Evolutionary conservation across 805 yeast species (phyloP).

Genomic region (Wickerhamomyces queroliae): DNA sequence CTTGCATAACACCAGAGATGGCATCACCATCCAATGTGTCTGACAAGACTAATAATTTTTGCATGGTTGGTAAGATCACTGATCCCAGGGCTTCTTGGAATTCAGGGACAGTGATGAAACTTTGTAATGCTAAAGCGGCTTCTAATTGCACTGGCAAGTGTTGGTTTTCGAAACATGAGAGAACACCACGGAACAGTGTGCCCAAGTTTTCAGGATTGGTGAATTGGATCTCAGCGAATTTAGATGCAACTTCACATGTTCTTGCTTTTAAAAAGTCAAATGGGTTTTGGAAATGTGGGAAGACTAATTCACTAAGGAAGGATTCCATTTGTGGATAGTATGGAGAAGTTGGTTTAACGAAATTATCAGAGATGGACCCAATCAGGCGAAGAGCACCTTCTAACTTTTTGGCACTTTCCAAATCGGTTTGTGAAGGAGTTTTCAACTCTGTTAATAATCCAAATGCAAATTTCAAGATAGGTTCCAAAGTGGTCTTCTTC

Average conservation of each 20-base stretch:
- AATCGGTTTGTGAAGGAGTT: slow-evolving; percentile 23
- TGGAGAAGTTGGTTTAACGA: slow-evolving; percentile 50
- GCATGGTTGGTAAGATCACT: slow-evolving; percentile 78
- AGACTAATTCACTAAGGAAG: slow-evolving; percentile 55
- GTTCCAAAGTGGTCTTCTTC: slow-evolving; percentile 50
- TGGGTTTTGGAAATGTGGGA: slow-evolving; percentile 64
- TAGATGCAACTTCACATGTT: slow-evolving; percentile 59
- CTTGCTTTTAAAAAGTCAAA: slow-evolving; percentile 71
- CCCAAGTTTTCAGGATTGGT: slow-evolving; percentile 30
- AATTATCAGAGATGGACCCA: slow-evolving; percentile 62
- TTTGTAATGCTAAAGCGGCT: slow-evolving; percentile 82
- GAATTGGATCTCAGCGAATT: slow-evolving; percentile 59
- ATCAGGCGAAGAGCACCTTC: slow-evolving; percentile 80
- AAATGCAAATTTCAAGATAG: slow-evolving; percentile 57
- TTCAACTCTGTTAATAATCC: slow-evolving; percentile 34
- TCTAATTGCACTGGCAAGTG: slow-evolving; percentile 74
- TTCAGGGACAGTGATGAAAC: slow-evolving; percentile 56
- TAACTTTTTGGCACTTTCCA: slow-evolving; percentile 55
- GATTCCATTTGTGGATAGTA: slow-evolving; percentile 59
- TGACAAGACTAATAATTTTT: slow-evolving; percentile 65
- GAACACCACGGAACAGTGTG: slow-evolving; percentile 39
- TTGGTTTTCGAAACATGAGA: slow-evolving; percentile 32
- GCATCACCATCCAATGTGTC: slow-evolving; percentile 84
- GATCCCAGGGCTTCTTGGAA: slow-evolving; percentile 64
- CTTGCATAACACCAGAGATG: slow-evolving; percentile 88